phyloP scores from a whole-genome alignment of 768 basidiomycete genomes.

The Russula emetica region DNA sequence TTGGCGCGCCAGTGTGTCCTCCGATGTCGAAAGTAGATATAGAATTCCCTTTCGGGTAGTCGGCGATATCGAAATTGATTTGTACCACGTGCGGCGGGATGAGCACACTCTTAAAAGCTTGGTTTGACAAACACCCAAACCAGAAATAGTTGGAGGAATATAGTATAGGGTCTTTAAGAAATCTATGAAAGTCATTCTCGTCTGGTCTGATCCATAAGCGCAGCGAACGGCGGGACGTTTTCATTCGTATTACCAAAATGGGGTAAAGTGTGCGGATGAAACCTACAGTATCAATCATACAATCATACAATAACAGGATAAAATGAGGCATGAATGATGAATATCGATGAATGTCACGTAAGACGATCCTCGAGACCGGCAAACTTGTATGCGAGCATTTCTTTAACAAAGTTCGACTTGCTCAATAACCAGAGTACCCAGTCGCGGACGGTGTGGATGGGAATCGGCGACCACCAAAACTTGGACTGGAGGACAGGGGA shows the following conservation, averaged over 20 bases:
- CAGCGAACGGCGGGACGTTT: neutral
- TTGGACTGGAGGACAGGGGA: conserved; percentile 32
- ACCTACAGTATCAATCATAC: neutral
- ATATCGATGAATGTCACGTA: neutral
- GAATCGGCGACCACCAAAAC: conserved; percentile 25
- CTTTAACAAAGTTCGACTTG: conserved; percentile 28
- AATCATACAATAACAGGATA: neutral
- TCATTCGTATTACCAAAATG: neutral
- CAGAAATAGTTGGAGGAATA: no score
- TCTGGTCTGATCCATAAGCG: neutral
- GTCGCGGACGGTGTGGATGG: conserved; percentile 29
- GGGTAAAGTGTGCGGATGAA: neutral
- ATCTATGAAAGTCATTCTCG: no score
- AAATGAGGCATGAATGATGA: no score
- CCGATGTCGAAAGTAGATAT: no score
- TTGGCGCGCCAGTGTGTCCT: no score
- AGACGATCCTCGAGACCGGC: conserved; percentile 34
- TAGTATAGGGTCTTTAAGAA: no score
- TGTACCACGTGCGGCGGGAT: no score
- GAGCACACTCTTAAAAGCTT: no score
- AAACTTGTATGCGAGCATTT: conserved; percentile 30
- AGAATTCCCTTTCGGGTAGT: no score
- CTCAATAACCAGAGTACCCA: conserved; percentile 30
- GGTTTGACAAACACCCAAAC: no score
- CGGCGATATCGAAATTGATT: no score